Percentiles rank a stretch among this genome's conserved stretches.
Conservation (phyloP, 352 stramenopile genomes). For the Pythium folliculosum region DNA sequence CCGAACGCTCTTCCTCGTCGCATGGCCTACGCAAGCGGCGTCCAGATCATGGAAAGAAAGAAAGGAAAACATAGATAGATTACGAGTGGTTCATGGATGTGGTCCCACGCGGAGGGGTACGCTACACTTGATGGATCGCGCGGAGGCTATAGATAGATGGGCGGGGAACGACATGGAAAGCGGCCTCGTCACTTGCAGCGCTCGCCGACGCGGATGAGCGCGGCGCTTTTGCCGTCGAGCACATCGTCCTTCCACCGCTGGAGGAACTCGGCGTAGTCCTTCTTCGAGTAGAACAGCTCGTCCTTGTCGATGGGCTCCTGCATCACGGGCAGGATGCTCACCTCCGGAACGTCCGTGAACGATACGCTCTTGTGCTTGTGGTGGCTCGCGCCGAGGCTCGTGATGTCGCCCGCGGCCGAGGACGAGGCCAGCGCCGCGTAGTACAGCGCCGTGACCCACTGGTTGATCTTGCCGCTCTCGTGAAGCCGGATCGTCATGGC, state of each 20-base stretch:
- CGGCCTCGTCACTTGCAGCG: constrained; percentile 24
- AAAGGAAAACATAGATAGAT: background rate
- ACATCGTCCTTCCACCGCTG: constrained; percentile 33
- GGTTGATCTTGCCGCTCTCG: constrained; percentile 32
- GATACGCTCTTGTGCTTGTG: constrained; percentile 32
- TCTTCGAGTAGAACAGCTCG: constrained; percentile 36
- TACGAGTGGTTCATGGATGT: background rate
- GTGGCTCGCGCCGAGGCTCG: constrained; percentile 3
- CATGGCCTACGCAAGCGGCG: constrained; percentile 1
- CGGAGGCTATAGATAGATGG: constrained; percentile 24
- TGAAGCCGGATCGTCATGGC: constrained; percentile 31
- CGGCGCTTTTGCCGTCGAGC: constrained; percentile 21
- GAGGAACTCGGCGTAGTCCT: constrained; percentile 35
- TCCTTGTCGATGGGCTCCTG: constrained; percentile 29
- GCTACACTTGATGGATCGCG: background rate
- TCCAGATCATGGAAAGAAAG: constrained; percentile 4
- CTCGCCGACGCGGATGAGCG: constrained; percentile 28
- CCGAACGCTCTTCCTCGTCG: constrained; percentile 1
- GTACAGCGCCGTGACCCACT: constrained; percentile 36
- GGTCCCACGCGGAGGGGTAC: background rate
- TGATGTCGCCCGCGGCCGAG: background rate
- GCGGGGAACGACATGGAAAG: background rate
- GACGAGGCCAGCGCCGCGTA: constrained; percentile 27
- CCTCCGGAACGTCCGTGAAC: constrained; percentile 28
- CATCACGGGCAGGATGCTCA: constrained; percentile 29